A percentile compares a stretch with the other conserved stretches of the same genome.
Conservation (phyloP, 1,139 yeast species). For the Waltiozyma sp. region DNA sequence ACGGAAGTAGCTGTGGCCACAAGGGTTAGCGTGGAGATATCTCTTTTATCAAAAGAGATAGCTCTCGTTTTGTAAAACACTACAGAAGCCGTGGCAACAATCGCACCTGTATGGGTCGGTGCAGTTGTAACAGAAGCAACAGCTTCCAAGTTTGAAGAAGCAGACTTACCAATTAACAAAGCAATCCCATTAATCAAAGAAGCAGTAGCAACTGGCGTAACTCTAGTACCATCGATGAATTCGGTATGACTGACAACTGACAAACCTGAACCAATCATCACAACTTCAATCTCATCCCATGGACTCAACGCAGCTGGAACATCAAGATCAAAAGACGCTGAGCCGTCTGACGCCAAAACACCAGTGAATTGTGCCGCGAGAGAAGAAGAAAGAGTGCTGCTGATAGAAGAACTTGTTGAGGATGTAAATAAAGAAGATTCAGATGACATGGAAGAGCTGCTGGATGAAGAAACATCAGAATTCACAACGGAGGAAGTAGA, state of each 20-base stretch:
- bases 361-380: too few relatives aligned
- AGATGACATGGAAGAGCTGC: too few relatives aligned
- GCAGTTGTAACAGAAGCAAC: constrained; percentile 4
- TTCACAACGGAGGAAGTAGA: not conserved
- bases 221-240: not conserved
- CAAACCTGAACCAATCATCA: not conserved
- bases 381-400: too few relatives aligned
- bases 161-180: not conserved
- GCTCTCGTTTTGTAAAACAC: not conserved
- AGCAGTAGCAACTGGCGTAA: not conserved
- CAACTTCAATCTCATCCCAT: not conserved
- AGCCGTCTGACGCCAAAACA: too few relatives aligned
- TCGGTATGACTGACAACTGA: not conserved
- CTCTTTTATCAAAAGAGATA: not conserved
- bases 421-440: too few relatives aligned
- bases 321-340: not conserved
- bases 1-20: not conserved
- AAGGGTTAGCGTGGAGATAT: not conserved
- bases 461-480: too few relatives aligned
- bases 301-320: not conserved
- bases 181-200: not conserved
- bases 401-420: too few relatives aligned
- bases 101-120: constrained; percentile 26
- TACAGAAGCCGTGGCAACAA: constrained; percentile 20
- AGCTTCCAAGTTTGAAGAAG: not conserved